A percentile compares a stretch with the other conserved stretches of the same genome.
Conservation (phyloP, 148 eudicot species). For the Chenopodium formosanum region DNA sequence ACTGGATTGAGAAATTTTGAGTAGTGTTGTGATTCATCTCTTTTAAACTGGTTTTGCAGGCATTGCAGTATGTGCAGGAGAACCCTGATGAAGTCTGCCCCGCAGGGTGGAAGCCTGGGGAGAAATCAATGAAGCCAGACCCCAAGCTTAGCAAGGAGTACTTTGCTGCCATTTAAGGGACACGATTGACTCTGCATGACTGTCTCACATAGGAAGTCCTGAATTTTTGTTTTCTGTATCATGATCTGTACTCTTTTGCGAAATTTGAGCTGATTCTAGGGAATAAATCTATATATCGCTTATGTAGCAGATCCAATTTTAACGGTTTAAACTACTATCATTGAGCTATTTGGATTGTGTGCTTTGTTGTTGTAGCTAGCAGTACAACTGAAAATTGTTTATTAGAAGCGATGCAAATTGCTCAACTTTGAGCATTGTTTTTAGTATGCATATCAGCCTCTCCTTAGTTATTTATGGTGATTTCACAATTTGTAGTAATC, state of each 20-base stretch:
- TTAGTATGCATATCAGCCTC: too few species aligned
- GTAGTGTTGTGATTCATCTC: not conserved
- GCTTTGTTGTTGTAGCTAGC: not conserved
- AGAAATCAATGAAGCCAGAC: constrained; percentile 93
- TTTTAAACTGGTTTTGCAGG: constrained; percentile 45
- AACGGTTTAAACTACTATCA: not conserved
- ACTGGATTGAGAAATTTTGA: not conserved
- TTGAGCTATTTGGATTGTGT: constrained; percentile 3
- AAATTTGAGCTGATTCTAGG: constrained; percentile 17
- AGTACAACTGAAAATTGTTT: not conserved
- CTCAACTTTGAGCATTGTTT: not conserved
- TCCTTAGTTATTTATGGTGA: not conserved
- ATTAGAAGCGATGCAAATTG: not conserved
- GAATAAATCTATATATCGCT: constrained; percentile 14
- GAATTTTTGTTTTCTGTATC: constrained; percentile 15
- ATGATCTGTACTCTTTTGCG: constrained; percentile 16
- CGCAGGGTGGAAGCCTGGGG: constrained; percentile 99
- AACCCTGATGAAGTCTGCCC: constrained; percentile 98
- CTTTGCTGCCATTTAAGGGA: constrained; percentile 69
- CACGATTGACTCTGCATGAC: not conserved
- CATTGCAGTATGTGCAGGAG: constrained; percentile 88
- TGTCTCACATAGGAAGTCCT: not conserved
- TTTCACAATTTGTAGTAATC: not conserved
- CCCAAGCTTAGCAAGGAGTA: constrained; percentile 95
- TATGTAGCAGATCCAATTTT: not conserved